Base-by-base conservation (phyloP, 805 yeast species). In the Nematodospora valgi region DNA sequence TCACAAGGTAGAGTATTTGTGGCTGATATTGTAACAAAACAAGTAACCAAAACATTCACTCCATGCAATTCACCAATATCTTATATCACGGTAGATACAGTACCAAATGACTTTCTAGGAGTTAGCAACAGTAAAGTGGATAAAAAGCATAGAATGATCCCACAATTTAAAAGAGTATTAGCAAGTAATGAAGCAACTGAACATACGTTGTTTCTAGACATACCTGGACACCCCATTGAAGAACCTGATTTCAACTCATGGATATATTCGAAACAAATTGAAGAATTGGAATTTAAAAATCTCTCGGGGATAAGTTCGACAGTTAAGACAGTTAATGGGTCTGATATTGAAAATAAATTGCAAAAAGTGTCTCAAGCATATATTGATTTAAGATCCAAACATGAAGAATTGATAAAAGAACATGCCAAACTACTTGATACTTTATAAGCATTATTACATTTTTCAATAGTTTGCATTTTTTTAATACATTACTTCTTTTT, bases 11-110 rank as follows among this genome's bases (percentile, higher is more conserved):
- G 74, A 19, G 76, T 86, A 2, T 72, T 74, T 26, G 68, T 80
- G 1, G 72, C 81, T 47, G 97, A 91, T 56, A 66, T 80, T 5
- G 73, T 69, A 11, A 78, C 91, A 1, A 80, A 75, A 49, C 93
- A 84, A 56, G 76, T 79, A 12, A 63, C 76, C 18, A 79, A 76
- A 50, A 70, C 75, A n/a, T 62, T 80, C 43, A 72, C 59, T 12
- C 61, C 65, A 15, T 59, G 68, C 33, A 57, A 56, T 34, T 54
- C 64, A 6, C 49, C 61, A 4, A 62, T 70, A 12, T 55, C 69
- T 4, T 50, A 45, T 33, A 42, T 69, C 23, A 38, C 52, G 26
- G 46, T 56, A 4, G 38, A 40, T 16, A 39, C 51, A 12, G 37
- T 47, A 20, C 58, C 65, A 14, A 50, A 22, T 9, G 32, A 20